Percentiles rank a stretch among this genome's conserved stretches.
Conservation (phyloP, 495 filamentous ascomycete genomes). For the Talaromyces ruber region DNA sequence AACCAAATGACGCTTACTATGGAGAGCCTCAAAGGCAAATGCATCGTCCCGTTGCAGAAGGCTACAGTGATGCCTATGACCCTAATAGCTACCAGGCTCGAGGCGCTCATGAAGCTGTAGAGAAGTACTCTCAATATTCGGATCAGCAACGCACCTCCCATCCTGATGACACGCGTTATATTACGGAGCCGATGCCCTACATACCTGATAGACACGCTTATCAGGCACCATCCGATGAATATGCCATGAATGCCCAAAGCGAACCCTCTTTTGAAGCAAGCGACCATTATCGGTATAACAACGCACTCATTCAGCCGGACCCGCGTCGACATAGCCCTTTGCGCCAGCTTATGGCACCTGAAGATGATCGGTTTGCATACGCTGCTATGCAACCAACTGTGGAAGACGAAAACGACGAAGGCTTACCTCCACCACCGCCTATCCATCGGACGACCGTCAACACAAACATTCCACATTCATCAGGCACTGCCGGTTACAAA, state of each 20-base stretch:
- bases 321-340: constrained; percentile 13
- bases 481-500: constrained; percentile 22
- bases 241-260: not conserved
- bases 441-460: constrained; percentile 33
- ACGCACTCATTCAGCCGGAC: constrained; percentile 16
- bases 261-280: not conserved
- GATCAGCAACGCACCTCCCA: not conserved
- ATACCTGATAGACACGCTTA: constrained; percentile 5
- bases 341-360: constrained; percentile 12
- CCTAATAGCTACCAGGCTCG: not conserved
- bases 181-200: constrained; percentile 15
- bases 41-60: not conserved
- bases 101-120: not conserved
- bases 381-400: constrained; percentile 59
- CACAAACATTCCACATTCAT: constrained; percentile 17
- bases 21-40: not conserved
- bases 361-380: constrained; percentile 29
- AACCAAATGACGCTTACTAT: not conserved
- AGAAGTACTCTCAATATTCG: not conserved
- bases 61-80: not conserved
- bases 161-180: constrained; percentile 7
- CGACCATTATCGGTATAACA: constrained; percentile 13
- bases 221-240: not conserved
- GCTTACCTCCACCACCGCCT: constrained; percentile 38
- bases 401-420: constrained; percentile 57